Base-by-base conservation (phyloP, 768 basidiomycete genomes). In the Fistulinella prunicolor region DNA sequence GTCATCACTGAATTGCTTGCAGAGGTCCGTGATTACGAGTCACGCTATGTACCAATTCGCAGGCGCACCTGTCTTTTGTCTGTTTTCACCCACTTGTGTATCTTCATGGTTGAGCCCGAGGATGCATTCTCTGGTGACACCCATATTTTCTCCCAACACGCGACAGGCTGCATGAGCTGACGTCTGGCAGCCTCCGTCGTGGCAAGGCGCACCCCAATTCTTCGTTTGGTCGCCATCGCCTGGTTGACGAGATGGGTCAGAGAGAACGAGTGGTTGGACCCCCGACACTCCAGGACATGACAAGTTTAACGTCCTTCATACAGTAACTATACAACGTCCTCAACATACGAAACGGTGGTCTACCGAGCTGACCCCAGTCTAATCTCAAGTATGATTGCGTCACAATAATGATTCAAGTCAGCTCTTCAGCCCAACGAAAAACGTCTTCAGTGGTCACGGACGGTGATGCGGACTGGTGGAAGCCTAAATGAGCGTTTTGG, bases 111-210 rank as follows among this genome's bases (percentile, higher is more conserved):
- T 19, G 87, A 78, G 22, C 78, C 78, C 21, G 79, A 65, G 16
- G 79, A 58, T 20, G 78, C 70, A 45, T 72, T 73, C 48, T 83
- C 83, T 29, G 84, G 79, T 12, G 74, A 65, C 10, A 79, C 73
- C 86, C 86, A 88, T 29, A 75, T 72, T 68, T 85, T 87, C 68
- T 91, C 88, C 89, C 89, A 93, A 54, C 83, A 87, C 22, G 76
- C 79, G n/a, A 91, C 89, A 7, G 89, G 89, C 60, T 88, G 86
- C 85, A 91, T 89, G n/a, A 90, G 73, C 66, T 89, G 85, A 50
- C 88, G 78, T 32, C 88, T 78, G 28, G 88, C 87, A 39, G 86
- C 86, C 65, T 91, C 88, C 3, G 86, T 85, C 42, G 84, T 85
- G 40, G 86, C 84, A 20, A 76, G 74, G 59, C 82, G 86, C 52